Base-by-base conservation (phyloP, 179 eudicot genomes). In the Patellifolia procumbens region DNA sequence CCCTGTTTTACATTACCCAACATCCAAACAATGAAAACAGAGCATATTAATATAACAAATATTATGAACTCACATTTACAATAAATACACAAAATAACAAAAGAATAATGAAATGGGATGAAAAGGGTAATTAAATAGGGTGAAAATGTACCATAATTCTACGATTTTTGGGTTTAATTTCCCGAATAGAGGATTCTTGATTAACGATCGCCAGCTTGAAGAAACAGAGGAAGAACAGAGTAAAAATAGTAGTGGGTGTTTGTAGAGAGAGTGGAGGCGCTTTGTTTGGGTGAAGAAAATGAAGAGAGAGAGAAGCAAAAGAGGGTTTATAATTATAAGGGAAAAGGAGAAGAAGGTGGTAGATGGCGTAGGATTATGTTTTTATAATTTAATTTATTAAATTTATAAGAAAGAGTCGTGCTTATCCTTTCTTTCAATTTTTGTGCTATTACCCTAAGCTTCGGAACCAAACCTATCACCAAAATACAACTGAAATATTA, bases 131-230 rank as follows among this genome's bases (percentile, higher is more conserved):
- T 7, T 3, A 63, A 55, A 35, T 20, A 7, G 22, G 1, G 3
- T 3, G 2, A 62, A 56, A 58, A 10, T 45, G 42, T 81, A 93
- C 97, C 97, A 92, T 90, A 68, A 88, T 85, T 70, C 97, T 85
- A 60, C 92, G 88, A 83, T 81, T 87, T 63, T 92, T 90, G 67
- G 91, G 93, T 86, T 87, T 93, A 83, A 89, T 81, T 84, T 90
- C 91, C 26, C 86, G 88, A 78, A 89, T 89, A 56, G 80, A 31
- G 56, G 85, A 59, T 70, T 91, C 93, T 72, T 87, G 93, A 78
- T 84, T 88, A 68, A 91, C 98, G 68, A 93, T 91, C 83, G 97
- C 97, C 97, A 93, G 87, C 65, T 87, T 87, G 84, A 85, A 53
- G n/a, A 9, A 74, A 46, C 34, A 46, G 46, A 17, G 76, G 43